A percentile compares a stretch with the other conserved stretches of the same genome.
These are phyloP conservation scores for Globisporangium perplexum DNA, from an alignment of 352 stramenopile genomes.

Conservation along the genomic window DNA sequence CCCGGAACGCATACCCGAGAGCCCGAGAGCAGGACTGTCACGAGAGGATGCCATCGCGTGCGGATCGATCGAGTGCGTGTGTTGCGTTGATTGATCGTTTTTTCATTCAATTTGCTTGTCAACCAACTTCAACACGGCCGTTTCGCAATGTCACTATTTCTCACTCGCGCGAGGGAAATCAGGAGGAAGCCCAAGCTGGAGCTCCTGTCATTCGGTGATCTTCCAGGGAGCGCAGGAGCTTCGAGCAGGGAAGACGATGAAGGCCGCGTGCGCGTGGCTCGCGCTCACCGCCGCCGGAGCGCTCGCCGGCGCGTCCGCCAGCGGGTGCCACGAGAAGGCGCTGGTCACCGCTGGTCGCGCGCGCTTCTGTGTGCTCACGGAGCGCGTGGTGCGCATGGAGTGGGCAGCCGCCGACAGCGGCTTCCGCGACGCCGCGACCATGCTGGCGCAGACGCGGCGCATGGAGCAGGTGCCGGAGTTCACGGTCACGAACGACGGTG, in stretches of 20 bases:
- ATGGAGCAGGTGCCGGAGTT: slow-evolving; percentile 16
- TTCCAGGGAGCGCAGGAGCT: neutral
- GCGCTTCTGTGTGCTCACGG: slow-evolving; percentile 32
- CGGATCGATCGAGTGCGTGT: too few species aligned
- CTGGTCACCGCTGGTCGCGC: slow-evolving; percentile 18
- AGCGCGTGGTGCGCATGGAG: slow-evolving; percentile 29
- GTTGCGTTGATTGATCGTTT: too few species aligned
- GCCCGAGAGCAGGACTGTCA: too few species aligned
- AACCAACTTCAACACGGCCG: neutral
- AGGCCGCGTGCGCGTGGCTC: slow-evolving; percentile 5
- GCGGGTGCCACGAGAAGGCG: slow-evolving; percentile 14
- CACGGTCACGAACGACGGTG: slow-evolving; percentile 6
- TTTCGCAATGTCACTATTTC: neutral
- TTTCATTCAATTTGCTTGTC: too few species aligned
- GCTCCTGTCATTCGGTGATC: slow-evolving; percentile 8
- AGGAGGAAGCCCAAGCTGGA: neutral
- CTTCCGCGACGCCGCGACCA: slow-evolving; percentile 20
- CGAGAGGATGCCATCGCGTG: too few species aligned
- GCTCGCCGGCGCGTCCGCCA: neutral
- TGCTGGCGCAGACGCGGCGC: slow-evolving; percentile 17
- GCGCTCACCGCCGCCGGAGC: neutral
- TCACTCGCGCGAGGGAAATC: neutral
- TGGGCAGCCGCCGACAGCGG: slow-evolving; percentile 7
- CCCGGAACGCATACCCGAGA: too few species aligned
- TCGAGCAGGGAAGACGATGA: neutral